A percentile compares a stretch with the other conserved stretches of the same genome.
Evolutionary conservation across 2,329 filamentous ascomycete genomes (phyloP).

Genomic region (Pseudocercospora fuligena): DNA sequence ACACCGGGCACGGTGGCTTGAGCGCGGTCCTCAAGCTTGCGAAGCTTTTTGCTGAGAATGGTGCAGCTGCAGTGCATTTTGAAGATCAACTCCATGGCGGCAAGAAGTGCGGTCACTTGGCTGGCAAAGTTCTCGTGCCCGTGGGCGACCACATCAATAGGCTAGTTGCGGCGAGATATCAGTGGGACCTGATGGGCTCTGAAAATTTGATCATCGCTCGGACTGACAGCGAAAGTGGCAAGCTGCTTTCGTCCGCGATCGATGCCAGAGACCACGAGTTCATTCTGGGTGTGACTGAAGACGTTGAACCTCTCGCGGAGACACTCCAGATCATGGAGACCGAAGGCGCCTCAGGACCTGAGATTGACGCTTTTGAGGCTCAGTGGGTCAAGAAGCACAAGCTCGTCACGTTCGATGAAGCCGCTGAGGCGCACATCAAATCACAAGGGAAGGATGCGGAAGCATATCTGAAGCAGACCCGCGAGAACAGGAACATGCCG

Average conservation of each 20-base stretch:
- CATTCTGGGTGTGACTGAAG: slow-evolving; percentile 83
- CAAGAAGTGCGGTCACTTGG: slow-evolving; percentile 97
- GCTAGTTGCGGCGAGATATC: slow-evolving; percentile 86
- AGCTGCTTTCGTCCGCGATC: slow-evolving; percentile 84
- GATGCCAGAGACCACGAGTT: slow-evolving; percentile 97
- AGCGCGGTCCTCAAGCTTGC: slow-evolving; percentile 94
- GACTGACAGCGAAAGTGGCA: slow-evolving; percentile 93
- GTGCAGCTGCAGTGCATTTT: slow-evolving; percentile 94
- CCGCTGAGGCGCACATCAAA: slow-evolving; percentile 51
- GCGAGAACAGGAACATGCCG: slow-evolving; percentile 72
- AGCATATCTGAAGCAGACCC: slow-evolving; percentile 37
- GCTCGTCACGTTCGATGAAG: slow-evolving; percentile 88
- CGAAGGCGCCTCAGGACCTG: slow-evolving; percentile 72
- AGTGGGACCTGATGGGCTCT: slow-evolving; percentile 97
- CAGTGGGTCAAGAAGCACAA: slow-evolving; percentile 85
- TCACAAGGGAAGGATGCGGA: slow-evolving; percentile 36
- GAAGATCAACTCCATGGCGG: slow-evolving; percentile 97
- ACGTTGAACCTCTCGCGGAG: slow-evolving; percentile 82
- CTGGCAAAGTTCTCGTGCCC: slow-evolving; percentile 93
- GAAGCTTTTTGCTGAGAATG: slow-evolving; percentile 96
- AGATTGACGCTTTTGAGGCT: slow-evolving; percentile 86
- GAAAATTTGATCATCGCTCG: slow-evolving; percentile 95
- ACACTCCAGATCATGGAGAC: slow-evolving; percentile 89
- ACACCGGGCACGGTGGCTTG: slow-evolving; percentile 90
- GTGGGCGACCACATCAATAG: slow-evolving; percentile 96